Conservation (phyloP, 106 monocot genomes). For the Ottelia alismoides region DNA sequence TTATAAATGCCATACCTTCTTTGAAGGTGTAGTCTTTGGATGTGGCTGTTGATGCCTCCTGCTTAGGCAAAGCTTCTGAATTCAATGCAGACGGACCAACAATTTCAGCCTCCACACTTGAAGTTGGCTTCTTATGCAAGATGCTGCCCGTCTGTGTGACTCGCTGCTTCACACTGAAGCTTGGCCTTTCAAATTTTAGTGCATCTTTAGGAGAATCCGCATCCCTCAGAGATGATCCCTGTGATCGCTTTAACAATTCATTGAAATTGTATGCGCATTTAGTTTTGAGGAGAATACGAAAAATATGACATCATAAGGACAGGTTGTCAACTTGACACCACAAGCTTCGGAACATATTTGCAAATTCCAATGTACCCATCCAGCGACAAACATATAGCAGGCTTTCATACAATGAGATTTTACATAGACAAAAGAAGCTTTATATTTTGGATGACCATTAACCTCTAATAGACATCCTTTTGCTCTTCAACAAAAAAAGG, state of each 20-base stretch:
- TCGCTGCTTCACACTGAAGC: constrained; percentile 40
- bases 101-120: constrained; percentile 78
- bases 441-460: too few species aligned
- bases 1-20: constrained; percentile 54
- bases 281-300: too few species aligned
- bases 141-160: constrained; percentile 22
- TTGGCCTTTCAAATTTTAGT: constrained; percentile 37
- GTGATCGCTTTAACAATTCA: constrained; percentile 3
- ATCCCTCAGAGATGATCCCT: constrained; percentile 54
- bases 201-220: constrained; percentile 57
- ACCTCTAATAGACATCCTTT: too few species aligned
- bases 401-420: too few species aligned
- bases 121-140: constrained; percentile 47
- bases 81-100: constrained; percentile 58
- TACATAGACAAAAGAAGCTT: too few species aligned
- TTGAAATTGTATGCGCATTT: too few species aligned
- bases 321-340: too few species aligned
- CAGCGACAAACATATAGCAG: too few species aligned
- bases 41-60: constrained; percentile 67
- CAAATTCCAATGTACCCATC: too few species aligned
- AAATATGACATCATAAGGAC: too few species aligned
- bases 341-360: too few species aligned
- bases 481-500: too few species aligned
- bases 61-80: constrained; percentile 60
- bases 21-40: constrained; percentile 72